Base-by-base conservation (phyloP, 1,139 yeast genomes). In the Candida sanyaensis region DNA sequence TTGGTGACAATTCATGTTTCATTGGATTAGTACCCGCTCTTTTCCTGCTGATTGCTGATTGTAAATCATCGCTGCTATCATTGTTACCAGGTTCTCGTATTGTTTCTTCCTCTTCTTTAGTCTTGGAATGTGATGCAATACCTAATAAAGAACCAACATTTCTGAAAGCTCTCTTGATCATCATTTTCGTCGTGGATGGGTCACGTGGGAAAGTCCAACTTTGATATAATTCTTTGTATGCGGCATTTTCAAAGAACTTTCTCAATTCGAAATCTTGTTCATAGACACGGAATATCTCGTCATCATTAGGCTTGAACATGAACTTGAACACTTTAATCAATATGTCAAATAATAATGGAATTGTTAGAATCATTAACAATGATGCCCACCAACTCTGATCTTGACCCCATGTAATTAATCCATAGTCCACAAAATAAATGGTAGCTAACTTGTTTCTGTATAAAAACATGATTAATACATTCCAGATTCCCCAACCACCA, bases 401-500 rank as follows among this genome's bases (percentile, higher is more conserved):
- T 23, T 58, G 68, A 10, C 99, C 99, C 73, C 90, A 91, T 42
- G 81, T 80, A 45, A 78, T 69, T 43, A 93, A 72, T 0, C 93
- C 96, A 54, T 81, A 76, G 10, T 78, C 74, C 4, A 89, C 97
- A 63, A 81, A 88, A 64, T 83, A 93, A 17, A 88, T 88, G 44
- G 82, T 71, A 1, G 83, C 74, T 0, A 81, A 79, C 50, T 78
- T 79, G 23, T 77, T 67, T 43, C 82, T 70, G 63, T 89, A 87
- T 21, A 92, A 68, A 6, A 76, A 78, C 63, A 93, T 88, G 49
- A 93, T 78, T 40, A 91, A 66, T 50, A 88, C 77, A 63, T 89
- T 84, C 97, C 97, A 93, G 5, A 84, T 55, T n/a, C 86, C 73
- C 84, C 95, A 95, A 0, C 98, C 99, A 13, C 87, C 83, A 44